These are phyloP conservation scores for Ophiostoma perfectum DNA, from an alignment of 2,329 filamentous ascomycete genomes.

Conservation along the genomic window DNA sequence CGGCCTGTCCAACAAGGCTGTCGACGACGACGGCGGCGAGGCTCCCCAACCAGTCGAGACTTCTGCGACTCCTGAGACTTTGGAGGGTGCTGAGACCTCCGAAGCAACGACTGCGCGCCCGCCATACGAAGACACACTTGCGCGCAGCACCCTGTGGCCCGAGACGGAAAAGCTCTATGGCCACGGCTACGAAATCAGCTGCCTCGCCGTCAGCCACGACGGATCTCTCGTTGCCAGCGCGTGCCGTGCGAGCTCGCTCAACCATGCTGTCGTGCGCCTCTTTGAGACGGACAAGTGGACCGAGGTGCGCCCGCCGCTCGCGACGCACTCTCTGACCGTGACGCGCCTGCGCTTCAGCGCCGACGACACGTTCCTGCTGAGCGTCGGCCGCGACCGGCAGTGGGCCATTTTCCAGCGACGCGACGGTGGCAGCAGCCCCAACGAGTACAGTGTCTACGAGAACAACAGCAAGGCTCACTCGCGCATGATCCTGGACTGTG, in stretches of 20 bases:
- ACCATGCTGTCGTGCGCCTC: slow-evolving; percentile 88
- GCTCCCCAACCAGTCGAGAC: slow-evolving; percentile 25
- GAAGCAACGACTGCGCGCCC: neutral
- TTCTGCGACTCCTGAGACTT: slow-evolving; percentile 32
- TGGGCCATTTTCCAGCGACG: slow-evolving; percentile 73
- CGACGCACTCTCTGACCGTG: slow-evolving; percentile 81
- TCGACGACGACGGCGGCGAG: slow-evolving; percentile 41
- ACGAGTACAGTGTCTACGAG: slow-evolving; percentile 52
- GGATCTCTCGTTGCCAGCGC: slow-evolving; percentile 78
- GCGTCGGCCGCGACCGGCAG: slow-evolving; percentile 84
- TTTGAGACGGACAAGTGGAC: slow-evolving; percentile 87
- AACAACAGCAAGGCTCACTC: slow-evolving; percentile 79
- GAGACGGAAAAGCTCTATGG: slow-evolving; percentile 96
- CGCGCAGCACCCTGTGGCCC: slow-evolving; percentile 88
- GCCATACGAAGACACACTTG: slow-evolving; percentile 71
- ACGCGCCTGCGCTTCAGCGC: slow-evolving; percentile 73
- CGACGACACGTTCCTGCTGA: slow-evolving; percentile 65
- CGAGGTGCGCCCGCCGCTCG: slow-evolving; percentile 74
- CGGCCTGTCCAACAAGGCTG: slow-evolving; percentile 91
- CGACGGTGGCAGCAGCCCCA: slow-evolving; percentile 27
- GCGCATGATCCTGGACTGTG: slow-evolving; percentile 84
- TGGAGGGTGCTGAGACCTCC: slow-evolving; percentile 30
- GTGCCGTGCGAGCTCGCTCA: slow-evolving; percentile 84
- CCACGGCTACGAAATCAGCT: slow-evolving; percentile 94
- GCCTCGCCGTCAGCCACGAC: slow-evolving; percentile 71